Evolutionary conservation across 345 rosid species (phyloP), one percentile per base, ranked within the genome.

Genomic region (Hibiscus syriacus): DNA sequence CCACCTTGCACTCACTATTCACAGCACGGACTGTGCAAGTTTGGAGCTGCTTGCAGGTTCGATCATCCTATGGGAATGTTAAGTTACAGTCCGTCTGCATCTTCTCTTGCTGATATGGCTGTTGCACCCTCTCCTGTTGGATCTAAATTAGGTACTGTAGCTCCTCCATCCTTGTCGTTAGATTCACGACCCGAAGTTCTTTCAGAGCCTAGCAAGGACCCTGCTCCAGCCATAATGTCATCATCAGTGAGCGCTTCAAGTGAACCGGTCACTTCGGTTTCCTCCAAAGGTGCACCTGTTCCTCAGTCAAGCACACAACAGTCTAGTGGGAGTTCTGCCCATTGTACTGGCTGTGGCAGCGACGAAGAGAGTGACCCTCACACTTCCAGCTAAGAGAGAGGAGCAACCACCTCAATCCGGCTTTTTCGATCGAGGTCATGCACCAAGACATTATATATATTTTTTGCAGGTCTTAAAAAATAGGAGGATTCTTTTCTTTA

Each of bases 21-120:
- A 45, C 89, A 83, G 60, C 84, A 73, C 5, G 95, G 95, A 49
- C 72, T 74, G 5, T 88, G 95, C 84, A 90, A 85, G 77, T 88
- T 86, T 70, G 89, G 90, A 3, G 36, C 86, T 26, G 80, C 87
- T 9, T 90, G 97, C 87, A 89, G 73, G 80, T 94, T 79, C 54
- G 92, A 92, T 60, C 97, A 94, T 83, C 84, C 97, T 27, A 77
- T 81, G 73, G 84, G 80, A 71, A 54, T 78, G 1, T 73, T 80
- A 29, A 84, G 86, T 73, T 87, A 89, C 85, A 89, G 83, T 66
- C 84, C 88, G 10, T 89, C 94, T 14, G 90, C 90, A n/a, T 95
- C 95, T 78, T 89, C 96, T 19, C 84, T 91, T 26, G 76, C 82
- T 16, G 97, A 88, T 73, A 83, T 92, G 87, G 86, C 92, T 0